Percentiles rank a stretch among this genome's conserved stretches.
phyloP scores from a whole-genome alignment of 2,329 filamentous ascomycete species.

The Setomelanomma holmii region DNA sequence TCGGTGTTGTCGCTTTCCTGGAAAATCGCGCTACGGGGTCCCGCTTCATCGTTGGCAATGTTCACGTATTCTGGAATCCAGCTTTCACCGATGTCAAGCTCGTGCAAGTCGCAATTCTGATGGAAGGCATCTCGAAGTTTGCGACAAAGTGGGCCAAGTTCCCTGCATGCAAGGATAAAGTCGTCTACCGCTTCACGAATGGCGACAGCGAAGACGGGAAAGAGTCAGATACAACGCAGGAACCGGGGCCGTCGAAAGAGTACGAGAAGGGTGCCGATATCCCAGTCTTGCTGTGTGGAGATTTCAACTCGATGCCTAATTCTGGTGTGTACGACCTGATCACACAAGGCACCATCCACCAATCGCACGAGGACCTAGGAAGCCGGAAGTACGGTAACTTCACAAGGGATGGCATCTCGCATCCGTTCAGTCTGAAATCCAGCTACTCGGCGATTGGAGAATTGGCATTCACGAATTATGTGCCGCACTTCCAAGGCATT shows the following conservation, averaged over 20 bases:
- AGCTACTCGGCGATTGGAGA: slow-evolving; percentile 86
- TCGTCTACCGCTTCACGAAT: slow-evolving; percentile 55
- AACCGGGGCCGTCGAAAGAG: slow-evolving; percentile 81
- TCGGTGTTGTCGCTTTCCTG: slow-evolving; percentile 89
- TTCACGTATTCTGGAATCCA: slow-evolving; percentile 95
- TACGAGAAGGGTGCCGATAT: slow-evolving; percentile 88
- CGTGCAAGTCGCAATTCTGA: slow-evolving; percentile 92
- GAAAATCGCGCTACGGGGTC: slow-evolving; percentile 92
- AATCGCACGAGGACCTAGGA: slow-evolving; percentile 80
- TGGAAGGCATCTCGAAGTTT: slow-evolving; percentile 88
- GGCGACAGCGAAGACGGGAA: slow-evolving; percentile 59
- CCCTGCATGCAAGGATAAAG: slow-evolving; percentile 84
- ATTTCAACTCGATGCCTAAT: slow-evolving; percentile 89
- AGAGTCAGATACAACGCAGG: slow-evolving; percentile 61
- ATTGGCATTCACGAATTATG: slow-evolving; percentile 95
- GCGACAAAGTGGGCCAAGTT: slow-evolving; percentile 84
- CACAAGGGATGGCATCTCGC: slow-evolving; percentile 88
- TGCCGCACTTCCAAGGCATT: slow-evolving; percentile 87
- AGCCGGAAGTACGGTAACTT: slow-evolving; percentile 91
- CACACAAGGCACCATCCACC: slow-evolving; percentile 77
- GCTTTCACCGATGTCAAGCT: slow-evolving; percentile 92
- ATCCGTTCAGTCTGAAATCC: slow-evolving; percentile 92
- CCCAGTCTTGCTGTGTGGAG: slow-evolving; percentile 88
- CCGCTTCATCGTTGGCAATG: slow-evolving; percentile 89
- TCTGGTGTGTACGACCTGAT: slow-evolving; percentile 94